Conservation (phyloP, 78 protist species). For the Protostelium mycophagum region DNA sequence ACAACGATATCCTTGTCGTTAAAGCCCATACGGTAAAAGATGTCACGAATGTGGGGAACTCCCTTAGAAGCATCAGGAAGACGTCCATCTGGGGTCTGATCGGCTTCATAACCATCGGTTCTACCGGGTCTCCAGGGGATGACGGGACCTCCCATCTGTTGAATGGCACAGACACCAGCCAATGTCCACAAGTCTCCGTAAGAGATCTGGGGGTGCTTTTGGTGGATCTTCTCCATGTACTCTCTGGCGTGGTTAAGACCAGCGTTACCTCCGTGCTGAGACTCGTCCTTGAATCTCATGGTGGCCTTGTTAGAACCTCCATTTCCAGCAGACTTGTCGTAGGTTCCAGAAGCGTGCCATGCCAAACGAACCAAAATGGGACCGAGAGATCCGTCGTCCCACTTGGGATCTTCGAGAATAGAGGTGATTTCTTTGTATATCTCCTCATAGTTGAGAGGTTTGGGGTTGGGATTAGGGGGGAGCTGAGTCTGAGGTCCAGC, state of each 20-base stretch:
- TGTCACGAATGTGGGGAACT: slow-evolving; percentile 17
- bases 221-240: slow-evolving; percentile 35
- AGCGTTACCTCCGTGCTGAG: slow-evolving; percentile 60
- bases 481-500: background rate
- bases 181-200: slow-evolving; percentile 69
- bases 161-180: slow-evolving; percentile 61
- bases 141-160: slow-evolving; percentile 69
- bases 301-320: slow-evolving; percentile 67
- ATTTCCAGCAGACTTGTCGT: slow-evolving; percentile 8
- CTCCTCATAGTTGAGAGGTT: background rate
- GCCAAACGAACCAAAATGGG: slow-evolving; percentile 75
- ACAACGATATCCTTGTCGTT: slow-evolving; percentile 70
- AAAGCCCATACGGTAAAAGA: slow-evolving; percentile 65
- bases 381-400: slow-evolving; percentile 22
- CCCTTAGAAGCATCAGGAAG: slow-evolving; percentile 48
- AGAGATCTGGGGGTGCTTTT: slow-evolving; percentile 30
- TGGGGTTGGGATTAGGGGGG: background rate
- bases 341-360: slow-evolving; percentile 73
- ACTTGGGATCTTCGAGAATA: background rate
- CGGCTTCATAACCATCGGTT: slow-evolving; percentile 24
- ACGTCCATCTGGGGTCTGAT: slow-evolving; percentile 51
- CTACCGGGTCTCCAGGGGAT: slow-evolving; percentile 63
- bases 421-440: background rate
- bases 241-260: slow-evolving; percentile 53
- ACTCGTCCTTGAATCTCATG: slow-evolving; percentile 41